Base-by-base conservation (phyloP, 352 stramenopile species). In the Hyaloperonospora brassicae region DNA sequence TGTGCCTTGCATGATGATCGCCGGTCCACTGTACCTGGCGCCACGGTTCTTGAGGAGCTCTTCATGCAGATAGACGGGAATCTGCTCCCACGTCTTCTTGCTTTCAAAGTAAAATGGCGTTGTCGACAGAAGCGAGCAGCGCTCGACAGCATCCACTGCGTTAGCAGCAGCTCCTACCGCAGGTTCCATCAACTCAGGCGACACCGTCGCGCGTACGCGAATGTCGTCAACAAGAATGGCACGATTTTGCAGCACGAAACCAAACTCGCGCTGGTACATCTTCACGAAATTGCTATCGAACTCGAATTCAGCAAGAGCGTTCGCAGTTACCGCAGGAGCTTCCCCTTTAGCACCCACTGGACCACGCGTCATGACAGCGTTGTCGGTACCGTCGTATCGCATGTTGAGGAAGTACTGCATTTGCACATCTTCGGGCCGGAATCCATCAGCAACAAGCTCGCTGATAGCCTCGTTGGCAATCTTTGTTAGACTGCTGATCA, bases 1-100 rank as follows among this genome's bases (percentile, higher is more conserved):
- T n/a, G 98, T 98, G 36, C 90, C 85, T 61, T 99, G 96, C 70
- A 99, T 95, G 61, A 99, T 96, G 56, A 99, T 98, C 13, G 93
- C 85, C 21, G 97, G 97, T 23, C 97, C 97, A 14, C 45, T 54
- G 59, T 87, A 89, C 59, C 71, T 79, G 11, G 72, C 68, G 8
- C 77, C 82, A 22, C 66, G 71, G 40, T 66, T 64, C 45, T 98
- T 72, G 22, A 90, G 51, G 23, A 97, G 73, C 11, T 96, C 76
- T 56, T 98, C 75, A 48, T 94, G 87, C n/a, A 96, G 81, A 57
- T 97, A 98, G 14, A 98, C 93, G 5, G 93, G 85, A 44, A 93
- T 86, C 27, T 93, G 62, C 38, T 87, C 78, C 76, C 83, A 91
- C 34, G 52, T 47, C 59, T 93, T 91, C 21, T 79, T 69, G 4